Conservation (phyloP, 140 eudicot species). For the Eryngium alpinum region DNA sequence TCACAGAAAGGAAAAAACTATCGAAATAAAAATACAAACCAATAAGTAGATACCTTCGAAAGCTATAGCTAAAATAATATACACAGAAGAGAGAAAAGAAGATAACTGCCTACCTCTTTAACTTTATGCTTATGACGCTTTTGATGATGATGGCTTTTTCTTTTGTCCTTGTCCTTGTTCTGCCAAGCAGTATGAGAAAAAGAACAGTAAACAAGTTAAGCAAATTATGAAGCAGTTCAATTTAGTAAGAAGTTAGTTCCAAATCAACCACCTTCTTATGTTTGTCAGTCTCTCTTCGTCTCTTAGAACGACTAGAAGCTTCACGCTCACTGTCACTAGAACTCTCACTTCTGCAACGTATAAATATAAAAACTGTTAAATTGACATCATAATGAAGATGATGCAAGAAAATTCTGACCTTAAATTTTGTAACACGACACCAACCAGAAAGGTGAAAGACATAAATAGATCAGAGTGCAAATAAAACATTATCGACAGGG, state of each 20-base stretch:
- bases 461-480: too few species aligned
- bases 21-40: background rate
- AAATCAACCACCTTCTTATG: slow-evolving; percentile 54
- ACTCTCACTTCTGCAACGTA: slow-evolving; percentile 28
- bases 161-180: slow-evolving; percentile 74
- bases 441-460: too few species aligned
- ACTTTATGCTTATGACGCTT: slow-evolving; percentile 64
- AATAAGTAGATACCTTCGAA: background rate
- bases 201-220: slow-evolving; percentile 10
- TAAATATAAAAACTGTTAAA: background rate
- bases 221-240: background rate
- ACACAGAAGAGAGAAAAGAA: slow-evolving; percentile 1
- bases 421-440: too few species aligned
- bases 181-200: slow-evolving; percentile 18
- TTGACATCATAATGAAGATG: too few species aligned
- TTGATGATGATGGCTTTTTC: slow-evolving; percentile 55
- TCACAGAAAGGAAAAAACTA: background rate
- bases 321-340: slow-evolving; percentile 77
- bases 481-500: too few species aligned
- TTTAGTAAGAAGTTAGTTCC: background rate
- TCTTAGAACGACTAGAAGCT: slow-evolving; percentile 53
- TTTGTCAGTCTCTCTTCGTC: slow-evolving; percentile 53
- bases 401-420: too few species aligned
- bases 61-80: background rate
- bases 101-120: slow-evolving; percentile 60